These are phyloP conservation scores for Choricystis sp. DNA, from an alignment of 139 green algal genomes.

Conservation along the genomic window DNA sequence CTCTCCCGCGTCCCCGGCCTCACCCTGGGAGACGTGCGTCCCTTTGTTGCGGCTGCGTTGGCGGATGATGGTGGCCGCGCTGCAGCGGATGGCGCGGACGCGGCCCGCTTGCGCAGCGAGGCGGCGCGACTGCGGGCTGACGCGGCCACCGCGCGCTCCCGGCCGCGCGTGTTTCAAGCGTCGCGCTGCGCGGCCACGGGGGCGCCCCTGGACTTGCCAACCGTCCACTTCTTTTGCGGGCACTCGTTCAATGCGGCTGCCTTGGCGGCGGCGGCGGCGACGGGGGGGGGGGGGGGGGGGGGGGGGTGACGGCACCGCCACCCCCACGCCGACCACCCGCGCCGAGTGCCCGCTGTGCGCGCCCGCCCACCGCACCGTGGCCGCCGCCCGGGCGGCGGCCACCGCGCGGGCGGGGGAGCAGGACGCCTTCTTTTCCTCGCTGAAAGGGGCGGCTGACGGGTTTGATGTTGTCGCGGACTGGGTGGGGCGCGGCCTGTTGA, in stretches of 20 bases:
- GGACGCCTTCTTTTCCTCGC: conserved; percentile 86
- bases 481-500: conserved; percentile 72
- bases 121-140: conserved; percentile 13
- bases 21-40: background rate
- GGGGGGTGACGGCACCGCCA: background rate
- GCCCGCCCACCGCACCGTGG: conserved; percentile 46
- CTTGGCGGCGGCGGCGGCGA: conserved; percentile 64
- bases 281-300: too few relatives aligned
- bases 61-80: conserved; percentile 17
- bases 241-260: conserved; percentile 81
- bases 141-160: conserved; percentile 1
- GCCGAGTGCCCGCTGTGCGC: conserved; percentile 80
- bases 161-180: conserved; percentile 77
- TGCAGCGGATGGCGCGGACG: conserved; percentile 45
- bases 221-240: conserved; percentile 90
- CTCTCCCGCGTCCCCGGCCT: too few relatives aligned
- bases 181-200: conserved; percentile 52
- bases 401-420: conserved; percentile 24
- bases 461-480: conserved; percentile 77
- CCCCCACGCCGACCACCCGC: background rate
- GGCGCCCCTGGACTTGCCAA: conserved; percentile 73
- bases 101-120: conserved; percentile 37
- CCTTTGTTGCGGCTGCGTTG: conserved; percentile 16
- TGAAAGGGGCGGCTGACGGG: conserved; percentile 56
- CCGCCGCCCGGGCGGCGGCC: conserved; percentile 26